Evolutionary conservation across 768 basidiomycete genomes (phyloP).

Genomic region (Collybiopsis confluens): DNA sequence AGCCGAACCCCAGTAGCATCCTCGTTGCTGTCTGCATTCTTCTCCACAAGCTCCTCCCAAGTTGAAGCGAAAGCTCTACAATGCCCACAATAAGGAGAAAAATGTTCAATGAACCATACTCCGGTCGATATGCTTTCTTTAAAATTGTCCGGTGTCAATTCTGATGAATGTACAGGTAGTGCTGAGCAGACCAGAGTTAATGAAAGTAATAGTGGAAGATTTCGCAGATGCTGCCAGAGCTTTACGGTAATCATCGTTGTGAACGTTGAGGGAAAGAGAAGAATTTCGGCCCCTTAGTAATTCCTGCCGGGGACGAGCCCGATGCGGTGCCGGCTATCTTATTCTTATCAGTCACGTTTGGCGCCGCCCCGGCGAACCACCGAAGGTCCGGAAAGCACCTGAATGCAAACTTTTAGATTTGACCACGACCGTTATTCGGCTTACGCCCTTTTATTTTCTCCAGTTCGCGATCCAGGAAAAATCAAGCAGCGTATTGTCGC

Average conservation of each 20-base stretch:
- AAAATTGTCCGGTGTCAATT: conserved; percentile 49
- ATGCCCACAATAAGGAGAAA: conserved; percentile 81
- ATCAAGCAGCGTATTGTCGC: conserved; percentile 66
- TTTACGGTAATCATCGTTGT: neutral
- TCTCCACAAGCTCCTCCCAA: conserved; percentile 66
- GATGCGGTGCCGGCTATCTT: too few relatives aligned
- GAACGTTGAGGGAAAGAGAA: neutral
- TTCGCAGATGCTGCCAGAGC: conserved; percentile 6
- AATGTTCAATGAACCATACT: conserved; percentile 85
- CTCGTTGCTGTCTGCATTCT: conserved; percentile 37
- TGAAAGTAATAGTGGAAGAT: neutral
- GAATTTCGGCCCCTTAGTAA: neutral
- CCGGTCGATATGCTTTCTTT: conserved; percentile 45
- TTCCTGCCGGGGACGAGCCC: neutral
- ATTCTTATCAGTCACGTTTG: too few relatives aligned
- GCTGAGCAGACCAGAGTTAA: conserved; percentile 1
- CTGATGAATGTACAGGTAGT: conserved; percentile 5
- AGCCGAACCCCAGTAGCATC: conserved; percentile 45
- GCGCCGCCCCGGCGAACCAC: too few relatives aligned
- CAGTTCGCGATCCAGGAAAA: conserved; percentile 58
- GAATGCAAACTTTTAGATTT: conserved; percentile 55
- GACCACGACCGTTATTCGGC: conserved; percentile 41
- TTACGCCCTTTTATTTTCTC: conserved; percentile 61
- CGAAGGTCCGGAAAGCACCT: too few relatives aligned
- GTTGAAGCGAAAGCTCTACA: conserved; percentile 78